Percentiles rank a stretch among this genome's conserved stretches.
These are phyloP conservation scores for Herpetomonas samuelpessoai DNA, from an alignment of 208 protist genomes.

Conservation along the genomic window DNA sequence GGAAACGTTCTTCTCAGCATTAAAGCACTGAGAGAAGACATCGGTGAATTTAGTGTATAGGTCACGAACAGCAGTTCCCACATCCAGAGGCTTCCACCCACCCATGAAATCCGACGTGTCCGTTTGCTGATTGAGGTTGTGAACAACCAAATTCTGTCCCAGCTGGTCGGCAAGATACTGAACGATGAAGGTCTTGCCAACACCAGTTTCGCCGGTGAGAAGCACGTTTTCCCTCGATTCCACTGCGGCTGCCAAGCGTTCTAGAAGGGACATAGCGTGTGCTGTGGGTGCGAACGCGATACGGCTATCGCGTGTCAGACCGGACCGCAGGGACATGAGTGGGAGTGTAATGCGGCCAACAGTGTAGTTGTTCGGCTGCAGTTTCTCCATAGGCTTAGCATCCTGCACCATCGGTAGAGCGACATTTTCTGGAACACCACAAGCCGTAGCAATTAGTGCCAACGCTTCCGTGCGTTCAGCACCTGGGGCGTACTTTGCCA, in stretches of 20 bases:
- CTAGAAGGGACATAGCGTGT: slow-evolving; percentile 93
- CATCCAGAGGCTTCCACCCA: slow-evolving; percentile 98
- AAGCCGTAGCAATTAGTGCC: slow-evolving; percentile 40
- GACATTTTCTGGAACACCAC: slow-evolving; percentile 57
- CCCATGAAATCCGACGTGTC: slow-evolving; percentile 99
- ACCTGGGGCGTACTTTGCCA: slow-evolving; percentile 60
- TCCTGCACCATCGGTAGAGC: slow-evolving; percentile 64
- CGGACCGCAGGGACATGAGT: slow-evolving; percentile 25
- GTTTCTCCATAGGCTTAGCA: slow-evolving; percentile 55
- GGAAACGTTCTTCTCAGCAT: slow-evolving; percentile 65
- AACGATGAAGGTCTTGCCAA: slow-evolving; percentile 94
- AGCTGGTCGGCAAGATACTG: slow-evolving; percentile 90
- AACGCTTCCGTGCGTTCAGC: slow-evolving; percentile 39
- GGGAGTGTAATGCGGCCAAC: slow-evolving; percentile 65
- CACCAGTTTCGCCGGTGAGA: slow-evolving; percentile 98
- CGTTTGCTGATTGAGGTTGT: slow-evolving; percentile 99
- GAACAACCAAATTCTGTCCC: slow-evolving; percentile 92
- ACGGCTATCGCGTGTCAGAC: slow-evolving; percentile 45
- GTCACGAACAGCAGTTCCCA: slow-evolving; percentile 66
- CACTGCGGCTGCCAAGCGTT: slow-evolving; percentile 92
- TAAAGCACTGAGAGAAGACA: slow-evolving; percentile 95
- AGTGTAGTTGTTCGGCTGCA: slow-evolving; percentile 39
- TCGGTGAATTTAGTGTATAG: slow-evolving; percentile 86
- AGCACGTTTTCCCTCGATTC: slow-evolving; percentile 94
- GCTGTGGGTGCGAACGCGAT: slow-evolving; percentile 95